Evolutionary conservation across 2,329 filamentous ascomycete genomes (phyloP), one percentile per base, ranked within the genome.

Genomic region (Aspergillus fumigatus): DNA sequence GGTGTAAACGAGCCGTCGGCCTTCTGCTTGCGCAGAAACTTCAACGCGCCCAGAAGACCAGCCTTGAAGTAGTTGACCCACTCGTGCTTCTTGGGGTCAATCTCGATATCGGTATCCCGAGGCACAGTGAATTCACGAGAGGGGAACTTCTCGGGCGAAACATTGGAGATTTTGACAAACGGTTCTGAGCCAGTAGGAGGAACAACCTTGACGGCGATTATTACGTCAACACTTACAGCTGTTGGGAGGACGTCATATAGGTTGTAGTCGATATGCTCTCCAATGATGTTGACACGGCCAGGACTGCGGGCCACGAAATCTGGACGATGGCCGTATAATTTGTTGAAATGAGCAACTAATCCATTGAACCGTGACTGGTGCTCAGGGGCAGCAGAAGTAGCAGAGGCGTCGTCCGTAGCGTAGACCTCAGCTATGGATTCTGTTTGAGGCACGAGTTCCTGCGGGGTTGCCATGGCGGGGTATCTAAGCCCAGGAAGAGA

Each of bases 11-110:
- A 77, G 9, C 79, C 77, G 48, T 84, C 83, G 29, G 81, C 70
- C 71, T 88, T 88, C 75, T 86, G 84, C 70, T 81, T 76, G 51
- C 85, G 82, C 62, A 99, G 78, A 57, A 96, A 80, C 66, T 89
- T 84, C 55, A 96, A 77, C 0, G 93, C 93, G 29, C 92, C 94
- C 38, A 85, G 81, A 51, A 97, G 80, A 0, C 94, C 94, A 53
- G 91, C 90, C 78, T 94, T 95, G 84, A 99, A 97, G 81, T 99
- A 99, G 73, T 97, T 99, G 56, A 91, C 89, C 94, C 94, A 99
- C 76, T 97, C 92, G 63, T 95, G 89, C 64, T 88, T 84, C 19
- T 85, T 86, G 7, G 90, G 84, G 73, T 97, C 92, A 66, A 99
- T 96, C 23, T 88, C 83, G n/a, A 93, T 82, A 10, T 82, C 77